Base-by-base conservation (phyloP, 441 rosid species). In the Jatropha podagrica region DNA sequence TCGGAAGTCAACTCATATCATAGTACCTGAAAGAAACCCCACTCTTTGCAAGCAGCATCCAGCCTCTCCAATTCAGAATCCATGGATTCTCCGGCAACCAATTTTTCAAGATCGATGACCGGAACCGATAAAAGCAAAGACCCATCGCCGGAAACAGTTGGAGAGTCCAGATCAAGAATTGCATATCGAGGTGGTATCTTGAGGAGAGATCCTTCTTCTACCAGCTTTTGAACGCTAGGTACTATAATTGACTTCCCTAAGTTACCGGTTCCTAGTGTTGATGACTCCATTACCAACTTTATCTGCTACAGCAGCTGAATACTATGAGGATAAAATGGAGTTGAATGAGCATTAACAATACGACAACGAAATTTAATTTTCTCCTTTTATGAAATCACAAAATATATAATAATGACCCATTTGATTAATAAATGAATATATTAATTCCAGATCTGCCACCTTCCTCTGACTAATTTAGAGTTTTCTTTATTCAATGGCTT, bases 21-120 rank as follows among this genome's bases (percentile, higher is more conserved):
- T 52, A 14, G 7, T 38, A 78, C 77, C 77, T 74, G 81, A 69
- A 78, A 78, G 61, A 78, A 78, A 17, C 81, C 81, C 81, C 77
- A 78, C 0, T 78, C 46, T 54, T 23, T 58, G 56, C 77, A 78
- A 63, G 81, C 81, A n/a, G 60, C 0, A 54, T 78, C 64, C 51
- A 78, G 20, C 59, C 37, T 78, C 6, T 52, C 40, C 66, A 78
- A 27, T 74, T 68, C 81, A 2, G 51, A 44, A 3, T 66, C 73
- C 37, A 49, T 49, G 74, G 18, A 48, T n/a, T 74, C 74, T 46
- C 5, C 20, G 61, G 58, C 44, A 5, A 26, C 12, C 48, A 78
- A 14, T 17, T 44, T 78, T 13, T 62, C 14, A 68, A 73, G 60
- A 23, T 78, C 81, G 38, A 78, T 74, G 42, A 73, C 71, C 0